phyloP scores from a whole-genome alignment of 2,329 filamentous ascomycete genomes.

The Monilinia aucupariae region DNA sequence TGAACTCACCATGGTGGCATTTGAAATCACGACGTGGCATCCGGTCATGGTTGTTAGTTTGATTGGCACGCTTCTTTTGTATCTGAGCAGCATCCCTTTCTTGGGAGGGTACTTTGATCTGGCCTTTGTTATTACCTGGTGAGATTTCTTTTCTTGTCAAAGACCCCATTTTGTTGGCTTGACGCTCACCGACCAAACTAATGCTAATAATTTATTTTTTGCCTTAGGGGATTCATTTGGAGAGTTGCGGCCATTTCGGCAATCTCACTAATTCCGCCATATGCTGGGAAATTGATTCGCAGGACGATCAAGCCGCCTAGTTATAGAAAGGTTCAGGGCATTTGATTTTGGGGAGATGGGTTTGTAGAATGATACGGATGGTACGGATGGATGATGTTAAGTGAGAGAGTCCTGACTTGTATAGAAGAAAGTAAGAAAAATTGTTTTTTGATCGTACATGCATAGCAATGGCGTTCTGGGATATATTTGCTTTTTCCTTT shows the following conservation, averaged over 20 bases:
- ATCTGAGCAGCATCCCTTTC: constrained; percentile 77
- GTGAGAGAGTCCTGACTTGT: too few relatives aligned
- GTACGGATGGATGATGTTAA: neutral
- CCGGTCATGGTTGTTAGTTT: constrained; percentile 83
- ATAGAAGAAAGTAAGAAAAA: too few relatives aligned
- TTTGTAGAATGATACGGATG: neutral
- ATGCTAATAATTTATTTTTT: neutral
- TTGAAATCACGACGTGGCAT: constrained; percentile 96
- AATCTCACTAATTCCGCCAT: constrained; percentile 79
- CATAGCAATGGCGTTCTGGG: constrained; percentile 7
- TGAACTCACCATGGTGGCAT: constrained; percentile 94
- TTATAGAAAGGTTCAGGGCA: constrained; percentile 84
- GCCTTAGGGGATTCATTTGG: constrained; percentile 85
- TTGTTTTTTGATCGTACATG: neutral
- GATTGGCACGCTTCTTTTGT: constrained; percentile 75
- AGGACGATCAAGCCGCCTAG: constrained; percentile 85
- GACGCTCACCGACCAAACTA: neutral
- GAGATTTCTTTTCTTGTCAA: constrained; percentile 35
- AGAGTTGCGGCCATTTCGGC: constrained; percentile 73
- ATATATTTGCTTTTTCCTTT: too few relatives aligned
- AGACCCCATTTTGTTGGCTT: neutral
- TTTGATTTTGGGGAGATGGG: constrained; percentile 28
- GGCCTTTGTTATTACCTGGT: constrained; percentile 66
- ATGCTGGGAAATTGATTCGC: constrained; percentile 77
- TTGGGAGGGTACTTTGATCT: constrained; percentile 87